Evolutionary conservation across 345 rosid genomes (phyloP).

Genomic region (Lagerstroemia speciosa): DNA sequence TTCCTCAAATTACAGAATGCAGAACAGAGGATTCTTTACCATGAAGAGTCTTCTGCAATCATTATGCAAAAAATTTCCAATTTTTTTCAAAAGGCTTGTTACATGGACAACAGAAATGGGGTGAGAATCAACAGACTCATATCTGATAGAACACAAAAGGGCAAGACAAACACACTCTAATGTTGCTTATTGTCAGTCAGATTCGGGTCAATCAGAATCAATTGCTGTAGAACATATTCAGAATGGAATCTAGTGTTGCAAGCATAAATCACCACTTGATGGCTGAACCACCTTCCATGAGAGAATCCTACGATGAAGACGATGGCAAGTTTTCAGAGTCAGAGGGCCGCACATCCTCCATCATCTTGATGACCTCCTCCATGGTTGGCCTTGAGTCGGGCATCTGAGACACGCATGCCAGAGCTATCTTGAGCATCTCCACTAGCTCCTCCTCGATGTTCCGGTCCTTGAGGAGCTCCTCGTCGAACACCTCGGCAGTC

Average conservation of each 20-base stretch:
- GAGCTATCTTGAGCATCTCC: constrained; percentile 84
- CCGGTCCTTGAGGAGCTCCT: constrained; percentile 56
- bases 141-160: background rate
- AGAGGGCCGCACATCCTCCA: constrained; percentile 59
- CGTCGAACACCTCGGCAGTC: constrained; percentile 89
- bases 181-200: background rate
- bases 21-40: too few species aligned
- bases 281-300: background rate
- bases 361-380: constrained; percentile 71
- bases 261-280: background rate
- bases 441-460: constrained; percentile 86
- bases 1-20: too few species aligned
- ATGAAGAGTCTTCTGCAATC: too few species aligned
- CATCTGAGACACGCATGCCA: constrained; percentile 63
- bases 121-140: background rate
- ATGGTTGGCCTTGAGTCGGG: constrained; percentile 72
- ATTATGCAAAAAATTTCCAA: too few species aligned
- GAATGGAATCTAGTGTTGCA: background rate
- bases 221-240: background rate
- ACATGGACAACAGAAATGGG: background rate
- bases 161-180: background rate
- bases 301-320: constrained; percentile 11
- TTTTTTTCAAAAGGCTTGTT: too few species aligned
- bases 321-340: constrained; percentile 49
- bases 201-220: background rate